Percentiles rank a stretch among this genome's conserved stretches.
Evolutionary conservation across 106 monocot genomes (phyloP).

Genomic region (Hemerocallis citrina): DNA sequence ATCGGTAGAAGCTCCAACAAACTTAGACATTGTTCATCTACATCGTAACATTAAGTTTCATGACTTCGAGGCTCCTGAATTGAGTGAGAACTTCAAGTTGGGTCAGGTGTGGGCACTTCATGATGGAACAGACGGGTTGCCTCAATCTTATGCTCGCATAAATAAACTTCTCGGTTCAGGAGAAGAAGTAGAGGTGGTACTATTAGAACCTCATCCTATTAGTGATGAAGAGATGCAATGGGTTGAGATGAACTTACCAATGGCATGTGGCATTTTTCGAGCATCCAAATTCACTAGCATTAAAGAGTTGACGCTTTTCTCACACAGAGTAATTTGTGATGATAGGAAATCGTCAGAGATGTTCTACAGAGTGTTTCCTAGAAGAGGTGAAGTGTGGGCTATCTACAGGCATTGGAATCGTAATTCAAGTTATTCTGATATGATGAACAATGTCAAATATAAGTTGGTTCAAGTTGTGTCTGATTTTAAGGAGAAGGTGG

Average conservation of each 20-base stretch:
- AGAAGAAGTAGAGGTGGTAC: constrained; percentile 3
- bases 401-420: constrained; percentile 6
- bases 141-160: constrained; percentile 7
- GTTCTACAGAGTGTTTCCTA: neutral
- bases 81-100: neutral
- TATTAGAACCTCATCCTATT: constrained; percentile 8
- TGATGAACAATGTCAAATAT: constrained; percentile 1
- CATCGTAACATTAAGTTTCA: constrained; percentile 1
- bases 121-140: constrained; percentile 4
- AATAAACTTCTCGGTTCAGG: neutral
- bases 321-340: neutral
- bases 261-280: constrained; percentile 7
- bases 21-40: neutral
- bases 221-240: constrained; percentile 9
- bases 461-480: constrained; percentile 10
- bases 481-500: constrained; percentile 6
- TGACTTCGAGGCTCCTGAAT: constrained; percentile 3
- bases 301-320: constrained; percentile 1
- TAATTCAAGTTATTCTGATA: neutral
- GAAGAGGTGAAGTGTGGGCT: constrained; percentile 8
- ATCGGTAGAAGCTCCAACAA: too few species aligned
- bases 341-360: neutral
- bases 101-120: constrained; percentile 7
- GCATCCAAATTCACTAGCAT: neutral
- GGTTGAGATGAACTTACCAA: neutral